Evolutionary conservation across 768 basidiomycete species (phyloP), one percentile per base, ranked within the genome.

Genomic region (Collybia sordida): DNA sequence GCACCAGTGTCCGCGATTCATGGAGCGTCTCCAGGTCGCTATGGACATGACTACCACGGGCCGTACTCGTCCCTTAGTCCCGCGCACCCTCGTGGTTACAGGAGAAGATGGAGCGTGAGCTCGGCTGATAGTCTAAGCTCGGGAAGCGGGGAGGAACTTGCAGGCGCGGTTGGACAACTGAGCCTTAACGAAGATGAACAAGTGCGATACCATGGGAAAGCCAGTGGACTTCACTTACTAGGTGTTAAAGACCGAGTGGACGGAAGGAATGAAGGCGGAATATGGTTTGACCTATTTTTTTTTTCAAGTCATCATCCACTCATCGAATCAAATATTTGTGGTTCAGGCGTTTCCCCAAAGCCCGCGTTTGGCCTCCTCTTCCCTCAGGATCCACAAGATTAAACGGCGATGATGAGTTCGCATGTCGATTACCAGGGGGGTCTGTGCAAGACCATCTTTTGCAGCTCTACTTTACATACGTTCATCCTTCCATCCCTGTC

Each of bases 121-220:
- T 62, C 67, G 2, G 44, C 42, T 11, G 62, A 67, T 42, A 68
- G 66, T 28, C 28, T 59, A 36, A 68, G 63, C 54, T 69, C 70
- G 36, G 67, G 63, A 24, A 71, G 68, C 40, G 75, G 74, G 28
- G 72, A 68, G n/a, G 75, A 73, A 24, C 61, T 78, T 27, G 75
- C 79, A 25, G 83, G 85, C 50, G 91, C 90, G 23, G 79, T 93
- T 4, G 93, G 93, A 2, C 91, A 94, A 67, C 72, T 95, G 51
- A 90, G 88, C 54, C 60, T 95, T 57, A 93, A 95, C 59, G 93
- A 95, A 70, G 88, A 93, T 47, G 79, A 83, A 49, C 84, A 94
- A 63, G 83, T 95, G 11, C 73, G 93, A 31, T 94, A 86, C 65
- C 93, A 95, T 59, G 91, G 92, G 23, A 90, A 90, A 65, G 86